phyloP scores from a whole-genome alignment of 345 rosid genomes.

The Punica granatum region DNA sequence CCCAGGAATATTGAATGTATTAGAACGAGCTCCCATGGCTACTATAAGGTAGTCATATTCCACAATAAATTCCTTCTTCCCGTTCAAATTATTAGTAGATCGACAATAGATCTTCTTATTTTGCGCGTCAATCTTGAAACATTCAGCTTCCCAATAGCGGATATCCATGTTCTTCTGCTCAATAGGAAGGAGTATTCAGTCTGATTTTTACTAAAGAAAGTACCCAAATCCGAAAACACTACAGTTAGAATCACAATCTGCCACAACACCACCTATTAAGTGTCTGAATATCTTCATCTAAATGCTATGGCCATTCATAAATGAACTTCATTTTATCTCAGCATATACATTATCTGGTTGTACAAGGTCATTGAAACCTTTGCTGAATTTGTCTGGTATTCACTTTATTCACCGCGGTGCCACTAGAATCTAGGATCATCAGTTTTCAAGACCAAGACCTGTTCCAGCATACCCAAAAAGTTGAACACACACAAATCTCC shows the following conservation, averaged over 20 bases:
- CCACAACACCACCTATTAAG: background rate
- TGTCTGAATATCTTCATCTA: background rate
- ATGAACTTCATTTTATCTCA: background rate
- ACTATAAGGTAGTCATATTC: slow-evolving; percentile 89
- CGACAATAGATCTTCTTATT: slow-evolving; percentile 79
- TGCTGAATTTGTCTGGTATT: too few species aligned
- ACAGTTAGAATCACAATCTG: background rate
- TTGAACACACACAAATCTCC: background rate
- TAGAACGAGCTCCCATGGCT: slow-evolving; percentile 91
- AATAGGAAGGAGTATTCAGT: background rate
- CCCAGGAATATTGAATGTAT: slow-evolving; percentile 95
- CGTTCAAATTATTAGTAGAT: slow-evolving; percentile 36
- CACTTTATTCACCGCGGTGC: background rate
- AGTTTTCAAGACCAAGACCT: background rate
- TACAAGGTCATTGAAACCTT: too few species aligned
- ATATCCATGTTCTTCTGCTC: slow-evolving; percentile 52
- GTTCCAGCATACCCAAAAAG: too few species aligned
- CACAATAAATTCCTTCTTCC: slow-evolving; percentile 61
- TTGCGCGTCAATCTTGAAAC: slow-evolving; percentile 72
- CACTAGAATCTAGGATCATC: background rate
- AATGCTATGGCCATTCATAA: background rate
- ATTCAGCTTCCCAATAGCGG: slow-evolving; percentile 76
- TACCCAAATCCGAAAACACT: background rate
- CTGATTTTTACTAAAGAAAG: background rate
- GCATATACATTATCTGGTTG: too few species aligned